These are phyloP conservation scores for Populus davidiana DNA, from an alignment of 345 rosid genomes.

Conservation along the genomic window DNA sequence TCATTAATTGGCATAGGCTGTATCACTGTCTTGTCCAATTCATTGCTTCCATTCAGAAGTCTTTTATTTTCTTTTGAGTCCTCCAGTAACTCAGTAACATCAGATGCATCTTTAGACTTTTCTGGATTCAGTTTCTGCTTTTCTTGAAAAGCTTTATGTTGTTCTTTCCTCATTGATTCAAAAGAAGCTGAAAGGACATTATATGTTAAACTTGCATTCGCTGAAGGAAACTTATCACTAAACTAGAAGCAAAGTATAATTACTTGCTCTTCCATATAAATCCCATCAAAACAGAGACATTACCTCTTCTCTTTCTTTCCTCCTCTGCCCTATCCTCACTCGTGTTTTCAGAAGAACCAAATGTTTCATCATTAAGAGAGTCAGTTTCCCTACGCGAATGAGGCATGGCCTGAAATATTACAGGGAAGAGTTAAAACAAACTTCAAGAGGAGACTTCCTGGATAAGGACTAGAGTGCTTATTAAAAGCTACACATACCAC, in stretches of 20 bases:
- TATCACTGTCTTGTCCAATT: constrained; percentile 36
- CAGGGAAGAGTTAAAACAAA: not conserved
- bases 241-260: constrained; percentile 13
- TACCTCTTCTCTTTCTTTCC: constrained; percentile 95
- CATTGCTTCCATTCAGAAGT: constrained; percentile 36
- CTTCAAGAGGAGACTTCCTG: not conserved
- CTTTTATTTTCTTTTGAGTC: constrained; percentile 62
- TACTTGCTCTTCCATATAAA: not conserved
- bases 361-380: constrained; percentile 83
- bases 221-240: not conserved
- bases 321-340: constrained; percentile 92
- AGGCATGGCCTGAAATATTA: constrained; percentile 63
- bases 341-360: constrained; percentile 76
- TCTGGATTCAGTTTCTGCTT: constrained; percentile 65
- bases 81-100: constrained; percentile 53
- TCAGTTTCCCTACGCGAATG: constrained; percentile 66
- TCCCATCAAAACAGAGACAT: constrained; percentile 15
- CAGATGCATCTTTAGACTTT: constrained; percentile 57
- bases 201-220: constrained; percentile 17
- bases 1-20: constrained; percentile 26
- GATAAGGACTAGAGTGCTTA: not conserved
- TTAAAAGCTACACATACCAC: not conserved
- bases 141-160: constrained; percentile 76
- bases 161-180: constrained; percentile 95
- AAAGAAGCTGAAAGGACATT: constrained; percentile 63